phyloP scores from a whole-genome alignment of 192 early-diverging fungal species.

The Coemansia sp. region DNA sequence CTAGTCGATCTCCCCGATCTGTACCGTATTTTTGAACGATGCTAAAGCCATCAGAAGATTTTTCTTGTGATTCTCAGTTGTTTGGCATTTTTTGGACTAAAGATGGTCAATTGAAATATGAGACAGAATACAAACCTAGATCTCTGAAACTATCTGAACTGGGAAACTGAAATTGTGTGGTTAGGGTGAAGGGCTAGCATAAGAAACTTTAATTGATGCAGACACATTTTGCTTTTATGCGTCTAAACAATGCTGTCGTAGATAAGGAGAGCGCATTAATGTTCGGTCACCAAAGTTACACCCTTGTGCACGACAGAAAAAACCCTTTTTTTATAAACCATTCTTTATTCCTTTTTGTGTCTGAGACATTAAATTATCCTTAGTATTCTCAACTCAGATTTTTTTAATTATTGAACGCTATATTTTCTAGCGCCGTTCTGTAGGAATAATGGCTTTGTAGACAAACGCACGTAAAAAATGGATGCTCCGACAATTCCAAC shows the following conservation, averaged over 20 bases:
- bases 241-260: neutral
- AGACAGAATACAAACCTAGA: neutral
- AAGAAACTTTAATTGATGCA: neutral
- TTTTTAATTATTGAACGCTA: no score
- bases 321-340: no score
- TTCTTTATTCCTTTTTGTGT: no score
- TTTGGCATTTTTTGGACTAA: neutral
- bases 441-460: no score
- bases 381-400: no score
- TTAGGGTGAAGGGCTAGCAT: neutral
- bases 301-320: no score
- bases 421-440: no score
- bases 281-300: no score
- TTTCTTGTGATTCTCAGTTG: neutral
- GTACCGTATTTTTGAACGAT: slow-evolving; percentile 97
- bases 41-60: slow-evolving; percentile 50
- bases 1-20: slow-evolving; percentile 84
- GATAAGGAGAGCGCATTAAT: no score
- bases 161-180: neutral
- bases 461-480: no score
- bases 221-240: neutral
- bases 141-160: neutral
- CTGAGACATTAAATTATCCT: no score
- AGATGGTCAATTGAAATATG: neutral
- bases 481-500: no score